These are phyloP conservation scores for Trypanosoma boissoni DNA, from an alignment of 208 protist genomes.

Conservation along the genomic window DNA sequence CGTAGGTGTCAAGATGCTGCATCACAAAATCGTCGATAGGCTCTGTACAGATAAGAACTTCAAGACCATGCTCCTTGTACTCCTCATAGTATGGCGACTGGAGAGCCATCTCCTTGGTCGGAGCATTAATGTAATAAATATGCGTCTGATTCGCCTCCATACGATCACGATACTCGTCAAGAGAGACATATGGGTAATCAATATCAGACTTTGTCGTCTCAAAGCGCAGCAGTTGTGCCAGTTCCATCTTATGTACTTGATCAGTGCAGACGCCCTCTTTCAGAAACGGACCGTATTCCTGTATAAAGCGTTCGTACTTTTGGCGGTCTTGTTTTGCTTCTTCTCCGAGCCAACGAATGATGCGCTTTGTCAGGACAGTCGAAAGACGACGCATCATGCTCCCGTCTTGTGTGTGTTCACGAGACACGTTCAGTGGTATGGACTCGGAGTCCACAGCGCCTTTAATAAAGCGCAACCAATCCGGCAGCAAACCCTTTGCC, in stretches of 20 bases:
- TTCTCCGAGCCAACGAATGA: slow-evolving; percentile 90
- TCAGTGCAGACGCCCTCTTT: slow-evolving; percentile 97
- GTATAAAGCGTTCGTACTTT: slow-evolving; percentile 93
- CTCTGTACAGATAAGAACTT: slow-evolving; percentile 94
- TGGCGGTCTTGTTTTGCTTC: slow-evolving; percentile 89
- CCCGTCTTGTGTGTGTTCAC: slow-evolving; percentile 97
- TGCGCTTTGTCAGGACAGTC: slow-evolving; percentile 90
- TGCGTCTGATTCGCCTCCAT: slow-evolving; percentile 93
- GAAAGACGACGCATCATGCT: slow-evolving; percentile 92
- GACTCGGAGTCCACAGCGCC: slow-evolving; percentile 98
- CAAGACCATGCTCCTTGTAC: slow-evolving; percentile 94
- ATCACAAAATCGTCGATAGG: slow-evolving; percentile 96
- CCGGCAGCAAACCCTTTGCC: slow-evolving; percentile 93
- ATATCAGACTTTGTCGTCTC: slow-evolving; percentile 79
- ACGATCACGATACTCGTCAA: slow-evolving; percentile 96
- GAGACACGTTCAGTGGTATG: slow-evolving; percentile 97
- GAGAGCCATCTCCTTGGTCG: slow-evolving; percentile 85
- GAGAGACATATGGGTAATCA: slow-evolving; percentile 78
- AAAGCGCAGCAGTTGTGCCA: slow-evolving; percentile 94
- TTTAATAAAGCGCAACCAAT: slow-evolving; percentile 96
- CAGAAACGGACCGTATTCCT: slow-evolving; percentile 94
- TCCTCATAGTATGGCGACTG: slow-evolving; percentile 96
- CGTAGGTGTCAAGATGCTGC: slow-evolving; percentile 91
- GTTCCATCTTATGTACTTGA: slow-evolving; percentile 92
- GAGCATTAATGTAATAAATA: slow-evolving; percentile 96